These are phyloP conservation scores for Bondarzewia mesenterica DNA, from an alignment of 1,284 basidiomycete species.

Conservation along the genomic window DNA sequence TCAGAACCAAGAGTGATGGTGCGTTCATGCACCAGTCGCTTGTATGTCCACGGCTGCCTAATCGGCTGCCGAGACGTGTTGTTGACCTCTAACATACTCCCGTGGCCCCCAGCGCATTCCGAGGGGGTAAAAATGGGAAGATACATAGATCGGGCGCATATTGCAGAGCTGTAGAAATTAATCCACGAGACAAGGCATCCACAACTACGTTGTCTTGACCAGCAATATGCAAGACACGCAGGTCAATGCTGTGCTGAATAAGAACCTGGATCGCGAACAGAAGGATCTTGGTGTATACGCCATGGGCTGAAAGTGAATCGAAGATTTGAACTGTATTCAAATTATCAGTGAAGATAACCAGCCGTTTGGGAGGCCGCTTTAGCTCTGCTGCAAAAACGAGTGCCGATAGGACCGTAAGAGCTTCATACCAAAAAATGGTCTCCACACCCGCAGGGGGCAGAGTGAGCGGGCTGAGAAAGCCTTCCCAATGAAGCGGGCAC, in stretches of 20 bases:
- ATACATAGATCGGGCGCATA: slow-evolving; percentile 15
- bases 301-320: slow-evolving; percentile 17
- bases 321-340: slow-evolving; percentile 27
- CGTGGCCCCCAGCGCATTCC: slow-evolving; percentile 17
- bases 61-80: slow-evolving; percentile 18
- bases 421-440: no score
- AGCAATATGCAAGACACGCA: slow-evolving; percentile 20
- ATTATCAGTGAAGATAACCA: slow-evolving; percentile 25
- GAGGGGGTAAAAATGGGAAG: slow-evolving; percentile 17
- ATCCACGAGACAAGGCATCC: slow-evolving; percentile 17
- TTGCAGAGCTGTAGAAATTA: slow-evolving; percentile 9
- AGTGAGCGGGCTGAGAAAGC: slow-evolving; percentile 15
- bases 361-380: slow-evolving; percentile 10
- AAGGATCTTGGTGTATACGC: slow-evolving; percentile 24
- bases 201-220: slow-evolving; percentile 18
- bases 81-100: slow-evolving; percentile 15
- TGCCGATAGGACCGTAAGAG: no score
- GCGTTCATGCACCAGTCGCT: slow-evolving; percentile 23
- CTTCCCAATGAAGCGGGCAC: slow-evolving; percentile 12
- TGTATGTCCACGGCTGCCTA: slow-evolving; percentile 22
- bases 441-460: no score
- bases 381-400: no score
- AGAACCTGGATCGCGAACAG: slow-evolving; percentile 17
- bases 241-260: slow-evolving; percentile 12
- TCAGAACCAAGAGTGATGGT: slow-evolving; percentile 24